phyloP scores from a whole-genome alignment of 2,329 filamentous ascomycete species.

The Tolypocladium sp. region DNA sequence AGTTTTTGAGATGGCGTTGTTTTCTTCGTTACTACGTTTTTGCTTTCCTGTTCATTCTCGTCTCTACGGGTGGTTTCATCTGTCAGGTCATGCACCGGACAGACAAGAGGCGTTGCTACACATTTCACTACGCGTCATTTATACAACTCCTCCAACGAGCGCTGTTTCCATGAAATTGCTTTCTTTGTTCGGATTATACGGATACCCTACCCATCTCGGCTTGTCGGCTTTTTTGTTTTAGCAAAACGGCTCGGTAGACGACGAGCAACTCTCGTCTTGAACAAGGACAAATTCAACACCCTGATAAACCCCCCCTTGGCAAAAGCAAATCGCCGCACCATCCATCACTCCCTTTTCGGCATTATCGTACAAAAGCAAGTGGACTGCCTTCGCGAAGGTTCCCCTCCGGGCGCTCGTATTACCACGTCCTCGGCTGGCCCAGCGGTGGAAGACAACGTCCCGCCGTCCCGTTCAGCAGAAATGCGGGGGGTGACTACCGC shows the following conservation, averaged over 20 bases:
- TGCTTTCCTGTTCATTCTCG: background rate
- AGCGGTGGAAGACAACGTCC: background rate
- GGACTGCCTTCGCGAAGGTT: background rate
- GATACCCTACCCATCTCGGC: background rate
- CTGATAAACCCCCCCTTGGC: background rate
- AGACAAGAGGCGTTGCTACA: background rate
- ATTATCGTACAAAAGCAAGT: background rate
- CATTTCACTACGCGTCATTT: background rate
- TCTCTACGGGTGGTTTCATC: background rate
- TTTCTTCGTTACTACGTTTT: background rate
- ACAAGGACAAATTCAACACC: background rate
- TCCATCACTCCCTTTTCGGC: background rate
- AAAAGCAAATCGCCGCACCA: background rate
- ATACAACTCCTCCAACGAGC: background rate
- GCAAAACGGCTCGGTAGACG: background rate
- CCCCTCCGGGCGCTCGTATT: background rate
- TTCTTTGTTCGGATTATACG: background rate
- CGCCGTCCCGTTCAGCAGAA: background rate
- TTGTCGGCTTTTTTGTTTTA: background rate
- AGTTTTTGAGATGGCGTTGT: too few relatives aligned
- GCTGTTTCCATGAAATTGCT: background rate
- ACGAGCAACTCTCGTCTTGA: background rate
- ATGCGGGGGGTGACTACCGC: slow-evolving; percentile 12
- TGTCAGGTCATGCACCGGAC: background rate
- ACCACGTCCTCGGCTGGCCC: background rate